Evolutionary conservation across 2,329 filamentous ascomycete genomes (phyloP), one percentile per base, ranked within the genome.

Genomic region (Alternaria angustiovoidea): DNA sequence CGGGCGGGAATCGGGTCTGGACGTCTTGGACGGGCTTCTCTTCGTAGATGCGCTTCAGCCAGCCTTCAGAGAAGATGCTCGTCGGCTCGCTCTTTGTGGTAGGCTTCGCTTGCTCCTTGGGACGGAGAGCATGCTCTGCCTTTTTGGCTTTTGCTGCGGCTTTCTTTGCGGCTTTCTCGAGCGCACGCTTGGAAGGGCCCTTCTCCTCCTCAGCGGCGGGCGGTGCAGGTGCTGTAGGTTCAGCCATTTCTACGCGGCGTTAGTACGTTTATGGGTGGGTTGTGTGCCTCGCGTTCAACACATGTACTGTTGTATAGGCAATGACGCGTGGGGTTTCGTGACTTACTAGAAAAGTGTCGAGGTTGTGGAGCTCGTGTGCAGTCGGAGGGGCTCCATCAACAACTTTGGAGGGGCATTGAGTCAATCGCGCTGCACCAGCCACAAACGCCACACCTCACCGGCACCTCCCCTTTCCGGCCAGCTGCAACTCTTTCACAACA

Each of bases 121-220:
- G 80, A 41, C 78, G 74, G 4, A 77, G 66, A 36, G 80, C 79
- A 59, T 79, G 77, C 61, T 79, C 75, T 7, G 80, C 80, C 59
- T 83, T 83, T 54, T 78, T 77, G 8, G 73, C 73, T 55, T 77
- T 77, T 32, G 80, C 80, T 8, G 80, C 82, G 1, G 81, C 81
- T 67, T 84, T 84, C 70, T 83, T 84, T 14, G 79, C 80, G 28
- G 80, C 82, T 61, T 84, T 84, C 61, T 83, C 82, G 5, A 81
- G 78, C 2, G 82, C 82, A 18, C 81, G 78, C 74, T 84, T 84
- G 4, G 82, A 84, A 14, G 75, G 75, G 16, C 75, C 76, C 54
- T 78, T 78, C 42, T 76, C 74, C 26, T 76, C 75, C 24, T 72
- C 68, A 1, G 69, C 57, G 4, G 72, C 58, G 2, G 68, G 56